Base-by-base conservation (phyloP, 805 yeast species). In the Ogataea polymorpha region DNA sequence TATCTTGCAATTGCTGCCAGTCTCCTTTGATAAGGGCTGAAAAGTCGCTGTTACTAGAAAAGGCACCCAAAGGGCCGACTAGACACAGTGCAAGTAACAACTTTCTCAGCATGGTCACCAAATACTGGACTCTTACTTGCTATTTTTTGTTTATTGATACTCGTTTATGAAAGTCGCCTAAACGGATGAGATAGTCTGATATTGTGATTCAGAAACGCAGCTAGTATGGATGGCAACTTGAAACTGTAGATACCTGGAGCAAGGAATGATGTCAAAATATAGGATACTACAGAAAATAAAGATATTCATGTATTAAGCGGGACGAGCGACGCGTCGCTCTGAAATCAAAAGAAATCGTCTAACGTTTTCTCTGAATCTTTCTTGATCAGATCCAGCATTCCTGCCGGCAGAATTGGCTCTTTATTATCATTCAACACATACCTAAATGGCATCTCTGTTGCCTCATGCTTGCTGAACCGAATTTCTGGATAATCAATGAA, bases 361-460 rank as follows among this genome's bases (percentile, higher is more conserved):
- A 86, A 71, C 24, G 82, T 77, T 64, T 88, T 89, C 49, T 86
- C 90, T 2, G 95, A 80, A 56, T 91, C 99, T 49, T 77, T 77
- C 58, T 82, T 81, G 55, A 91, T 91, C 59, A 91, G 72, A 23
- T 82, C 82, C 42, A 87, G 67, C 98, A 91, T 91, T 0, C 98
- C 98, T 41, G 76, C 75, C 1, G 99, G 99, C 56, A 91, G 70
- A 9, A 93, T 85, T 1, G 99, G 98, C 46, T 76, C 73, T 3
- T 77, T 79, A 1, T 72, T 52, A 0, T 56, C 61, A 52, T 85
- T 86, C 44, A 81, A 65, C 13, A 91, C 83, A 55, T 91, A 91
- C 58, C 99, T 74, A 68, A 91, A 91, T 3, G 99, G 99, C 99
- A 91, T 91, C 59, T 91, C 97, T 0, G 96, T 89, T 3, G 95